Conservation (phyloP, 1,284 basidiomycete species). For the Malassezia equina region DNA sequence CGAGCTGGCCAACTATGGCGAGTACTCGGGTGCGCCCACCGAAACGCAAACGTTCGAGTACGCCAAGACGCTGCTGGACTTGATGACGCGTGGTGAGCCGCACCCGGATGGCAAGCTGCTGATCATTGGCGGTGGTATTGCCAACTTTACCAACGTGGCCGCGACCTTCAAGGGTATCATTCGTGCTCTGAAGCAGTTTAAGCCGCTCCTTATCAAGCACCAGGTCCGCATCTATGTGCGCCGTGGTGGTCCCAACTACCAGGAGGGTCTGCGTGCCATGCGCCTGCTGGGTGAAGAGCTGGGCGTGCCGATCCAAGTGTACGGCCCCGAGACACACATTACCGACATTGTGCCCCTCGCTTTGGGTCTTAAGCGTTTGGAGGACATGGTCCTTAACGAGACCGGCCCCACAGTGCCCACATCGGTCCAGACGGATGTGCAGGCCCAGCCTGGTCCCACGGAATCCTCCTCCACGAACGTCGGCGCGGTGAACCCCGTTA, state of each 20-base stretch:
- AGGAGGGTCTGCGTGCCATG: constrained; percentile 98
- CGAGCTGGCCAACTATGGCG: constrained; percentile 98
- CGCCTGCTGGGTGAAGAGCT: constrained; percentile 91
- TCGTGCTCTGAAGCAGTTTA: constrained; percentile 86
- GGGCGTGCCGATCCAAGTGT: constrained; percentile 88
- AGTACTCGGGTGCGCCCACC: constrained; percentile 96
- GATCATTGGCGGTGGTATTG: constrained; percentile 98
- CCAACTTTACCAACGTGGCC: constrained; percentile 99
- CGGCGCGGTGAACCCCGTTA: constrained; percentile 62
- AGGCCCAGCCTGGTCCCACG: constrained; percentile 19
- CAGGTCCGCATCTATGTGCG: constrained; percentile 62
- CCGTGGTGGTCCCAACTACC: constrained; percentile 98
- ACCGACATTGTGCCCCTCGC: constrained; percentile 97
- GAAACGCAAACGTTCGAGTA: constrained; percentile 99
- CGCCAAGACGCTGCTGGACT: constrained; percentile 94
- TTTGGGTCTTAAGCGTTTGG: constrained; percentile 59
- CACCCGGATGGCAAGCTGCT: constrained; percentile 71
- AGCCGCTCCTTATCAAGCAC: constrained; percentile 50
- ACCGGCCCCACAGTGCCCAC: constrained; percentile 49
- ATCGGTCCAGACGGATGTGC: constrained; percentile 15
- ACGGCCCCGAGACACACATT: constrained; percentile 96
- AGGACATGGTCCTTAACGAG: constrained; percentile 48
- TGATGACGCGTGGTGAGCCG: constrained; percentile 66
- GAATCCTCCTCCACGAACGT: constrained; percentile 50
- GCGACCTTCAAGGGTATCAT: constrained; percentile 99